A percentile compares a stretch with the other conserved stretches of the same genome.
These are phyloP conservation scores for Xylaria acuta DNA, from an alignment of 495 filamentous ascomycete species.

Conservation along the genomic window DNA sequence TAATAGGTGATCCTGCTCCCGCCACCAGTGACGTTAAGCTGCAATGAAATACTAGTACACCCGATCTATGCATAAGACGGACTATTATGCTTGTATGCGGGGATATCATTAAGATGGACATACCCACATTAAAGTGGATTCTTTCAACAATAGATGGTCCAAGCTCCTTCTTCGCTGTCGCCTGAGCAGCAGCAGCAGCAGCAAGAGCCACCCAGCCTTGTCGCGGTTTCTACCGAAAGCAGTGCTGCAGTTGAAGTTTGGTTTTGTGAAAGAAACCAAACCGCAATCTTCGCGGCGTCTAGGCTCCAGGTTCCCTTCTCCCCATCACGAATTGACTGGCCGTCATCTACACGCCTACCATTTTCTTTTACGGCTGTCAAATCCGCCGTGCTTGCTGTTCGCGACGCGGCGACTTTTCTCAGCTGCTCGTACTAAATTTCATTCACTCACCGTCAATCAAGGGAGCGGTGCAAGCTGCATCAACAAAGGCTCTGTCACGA, in stretches of 20 bases:
- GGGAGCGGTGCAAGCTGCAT: neutral
- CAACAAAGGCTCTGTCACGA: neutral
- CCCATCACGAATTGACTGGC: neutral
- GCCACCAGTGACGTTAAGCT: no score
- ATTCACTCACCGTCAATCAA: slow-evolving; percentile 11
- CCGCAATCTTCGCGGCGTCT: neutral
- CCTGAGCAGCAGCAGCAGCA: neutral
- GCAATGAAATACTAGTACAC: no score
- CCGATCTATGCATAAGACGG: neutral
- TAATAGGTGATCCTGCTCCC: no score
- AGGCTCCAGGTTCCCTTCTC: neutral
- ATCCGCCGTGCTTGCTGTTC: neutral
- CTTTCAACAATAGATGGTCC: neutral
- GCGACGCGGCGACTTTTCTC: slow-evolving; percentile 8
- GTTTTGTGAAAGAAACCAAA: slow-evolving; percentile 24
- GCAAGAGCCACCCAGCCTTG: slow-evolving; percentile 11
- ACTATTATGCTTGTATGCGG: neutral
- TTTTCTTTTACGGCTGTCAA: neutral
- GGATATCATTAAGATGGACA: slow-evolving; percentile 9
- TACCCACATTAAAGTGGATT: neutral
- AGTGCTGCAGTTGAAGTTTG: slow-evolving; percentile 10
- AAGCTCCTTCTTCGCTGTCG: slow-evolving; percentile 12
- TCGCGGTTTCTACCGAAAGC: slow-evolving; percentile 26
- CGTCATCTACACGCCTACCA: neutral
- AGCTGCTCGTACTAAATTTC: neutral